phyloP scores from a whole-genome alignment of 805 yeast genomes.

The Tetrapisispora iriomotensis region DNA sequence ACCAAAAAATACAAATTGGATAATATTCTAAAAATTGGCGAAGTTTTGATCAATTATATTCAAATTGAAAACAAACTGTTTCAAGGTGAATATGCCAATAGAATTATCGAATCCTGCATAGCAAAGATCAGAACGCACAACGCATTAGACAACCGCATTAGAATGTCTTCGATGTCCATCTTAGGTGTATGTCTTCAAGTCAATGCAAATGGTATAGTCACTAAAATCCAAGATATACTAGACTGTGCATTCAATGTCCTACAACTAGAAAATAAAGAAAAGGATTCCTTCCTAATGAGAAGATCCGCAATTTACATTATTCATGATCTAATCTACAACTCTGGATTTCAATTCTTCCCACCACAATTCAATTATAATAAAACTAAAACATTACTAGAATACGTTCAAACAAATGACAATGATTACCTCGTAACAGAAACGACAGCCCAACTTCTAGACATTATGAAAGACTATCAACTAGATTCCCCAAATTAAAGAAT shows the following conservation, averaged over 20 bases:
- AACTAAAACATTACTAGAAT: conserved; percentile 35
- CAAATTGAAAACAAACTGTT: conserved; percentile 40
- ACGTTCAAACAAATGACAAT: conserved; percentile 37
- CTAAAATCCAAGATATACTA: conserved; percentile 44
- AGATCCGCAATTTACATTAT: conserved; percentile 66
- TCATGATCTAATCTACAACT: conserved; percentile 44
- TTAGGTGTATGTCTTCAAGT: conserved; percentile 60
- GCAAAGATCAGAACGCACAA: conserved; percentile 30
- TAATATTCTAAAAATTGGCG: conserved; percentile 71
- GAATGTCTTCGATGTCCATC: conserved; percentile 83
- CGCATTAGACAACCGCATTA: conserved; percentile 43
- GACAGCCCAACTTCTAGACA: conserved; percentile 32
- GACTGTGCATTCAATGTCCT: conserved; percentile 76
- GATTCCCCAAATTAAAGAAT: too few species aligned
- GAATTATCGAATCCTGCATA: conserved; percentile 38
- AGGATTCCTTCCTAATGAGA: conserved; percentile 40
- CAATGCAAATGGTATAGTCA: conserved; percentile 44
- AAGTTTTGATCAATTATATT: conserved; percentile 57
- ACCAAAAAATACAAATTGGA: conserved; percentile 38
- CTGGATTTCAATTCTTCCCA: conserved; percentile 44
- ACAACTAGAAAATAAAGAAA: conserved; percentile 37
- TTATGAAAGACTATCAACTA: not conserved
- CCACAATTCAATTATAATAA: conserved; percentile 34
- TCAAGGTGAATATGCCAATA: conserved; percentile 34
- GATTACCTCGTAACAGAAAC: conserved; percentile 56